phyloP scores from a whole-genome alignment of 441 rosid genomes.

The California macrophylla region DNA sequence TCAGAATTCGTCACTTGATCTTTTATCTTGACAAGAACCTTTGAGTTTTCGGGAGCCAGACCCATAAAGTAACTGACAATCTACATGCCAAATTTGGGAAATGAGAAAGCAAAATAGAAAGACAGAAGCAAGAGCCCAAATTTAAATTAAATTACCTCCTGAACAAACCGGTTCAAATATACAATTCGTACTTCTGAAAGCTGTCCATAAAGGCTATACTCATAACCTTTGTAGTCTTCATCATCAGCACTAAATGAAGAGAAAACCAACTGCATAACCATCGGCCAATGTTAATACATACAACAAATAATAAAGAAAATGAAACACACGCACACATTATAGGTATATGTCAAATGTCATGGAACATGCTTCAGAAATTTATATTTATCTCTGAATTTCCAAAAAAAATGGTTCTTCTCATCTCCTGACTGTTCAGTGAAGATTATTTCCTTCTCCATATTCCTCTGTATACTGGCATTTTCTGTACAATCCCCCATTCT shows the following conservation, averaged over 20 bases:
- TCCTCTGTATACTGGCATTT: not conserved
- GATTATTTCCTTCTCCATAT: not conserved
- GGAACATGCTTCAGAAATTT: not conserved
- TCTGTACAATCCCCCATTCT: not conserved
- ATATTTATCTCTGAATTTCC: not conserved
- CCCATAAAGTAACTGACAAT: constrained; percentile 80
- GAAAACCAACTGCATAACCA: constrained; percentile 60
- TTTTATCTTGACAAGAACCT: constrained; percentile 58
- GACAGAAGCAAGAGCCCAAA: constrained; percentile 12
- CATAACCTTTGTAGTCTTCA: constrained; percentile 86
- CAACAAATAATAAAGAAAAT: not conserved
- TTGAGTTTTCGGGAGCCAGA: constrained; percentile 68
- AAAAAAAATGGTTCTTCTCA: not conserved
- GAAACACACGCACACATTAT: not conserved
- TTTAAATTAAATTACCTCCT: constrained; percentile 59
- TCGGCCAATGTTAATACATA: not conserved
- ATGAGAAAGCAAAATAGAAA: constrained; percentile 28
- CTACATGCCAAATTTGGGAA: constrained; percentile 37
- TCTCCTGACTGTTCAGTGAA: not conserved
- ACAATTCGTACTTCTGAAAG: constrained; percentile 96
- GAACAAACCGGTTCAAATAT: constrained; percentile 90
- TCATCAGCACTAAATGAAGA: constrained; percentile 76
- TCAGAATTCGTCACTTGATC: constrained; percentile 88
- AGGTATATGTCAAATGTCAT: not conserved
- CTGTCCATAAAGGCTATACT: constrained; percentile 79